Evolutionary conservation across 1,284 basidiomycete genomes (phyloP).

Genomic region (Salmacisia buchloeana): DNA sequence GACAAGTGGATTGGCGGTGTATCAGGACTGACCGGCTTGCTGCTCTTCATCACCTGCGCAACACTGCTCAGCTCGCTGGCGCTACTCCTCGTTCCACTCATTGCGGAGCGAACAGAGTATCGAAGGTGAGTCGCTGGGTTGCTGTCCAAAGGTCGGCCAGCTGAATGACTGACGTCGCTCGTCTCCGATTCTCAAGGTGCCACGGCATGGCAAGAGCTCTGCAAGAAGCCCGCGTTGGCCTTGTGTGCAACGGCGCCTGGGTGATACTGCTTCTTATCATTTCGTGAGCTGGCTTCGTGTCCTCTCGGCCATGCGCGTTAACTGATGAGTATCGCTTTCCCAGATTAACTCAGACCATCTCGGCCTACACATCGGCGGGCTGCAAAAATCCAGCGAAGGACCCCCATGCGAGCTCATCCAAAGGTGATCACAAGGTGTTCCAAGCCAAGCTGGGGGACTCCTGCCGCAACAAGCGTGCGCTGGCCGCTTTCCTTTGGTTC

Average conservation of each 20-base stretch:
- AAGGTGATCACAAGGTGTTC: constrained; percentile 26
- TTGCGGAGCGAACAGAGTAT: constrained; percentile 15
- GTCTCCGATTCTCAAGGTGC: neutral
- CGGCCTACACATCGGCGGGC: constrained; percentile 32
- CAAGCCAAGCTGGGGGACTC: constrained; percentile 29
- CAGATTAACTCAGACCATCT: constrained; percentile 36
- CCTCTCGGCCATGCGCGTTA: neutral
- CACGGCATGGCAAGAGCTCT: constrained; percentile 22
- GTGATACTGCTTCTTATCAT: constrained; percentile 28
- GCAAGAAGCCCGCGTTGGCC: constrained; percentile 33
- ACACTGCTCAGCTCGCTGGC: constrained; percentile 25
- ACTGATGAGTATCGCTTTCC: constrained; percentile 1
- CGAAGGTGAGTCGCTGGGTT: constrained; percentile 1
- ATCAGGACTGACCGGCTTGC: constrained; percentile 37
- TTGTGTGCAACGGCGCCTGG: constrained; percentile 35
- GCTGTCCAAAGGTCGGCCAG: neutral
- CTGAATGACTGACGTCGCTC: too few relatives aligned
- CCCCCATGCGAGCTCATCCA: constrained; percentile 26
- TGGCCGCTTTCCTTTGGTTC: constrained; percentile 42
- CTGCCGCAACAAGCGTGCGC: constrained; percentile 40
- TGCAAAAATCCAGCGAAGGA: constrained; percentile 39
- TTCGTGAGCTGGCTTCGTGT: too few relatives aligned
- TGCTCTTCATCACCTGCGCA: constrained; percentile 28
- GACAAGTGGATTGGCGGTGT: constrained; percentile 32
- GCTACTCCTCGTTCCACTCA: constrained; percentile 32